Evolutionary conservation across 2,329 filamentous ascomycete species (phyloP).

Genomic region (Hymenoscyphus scutula): DNA sequence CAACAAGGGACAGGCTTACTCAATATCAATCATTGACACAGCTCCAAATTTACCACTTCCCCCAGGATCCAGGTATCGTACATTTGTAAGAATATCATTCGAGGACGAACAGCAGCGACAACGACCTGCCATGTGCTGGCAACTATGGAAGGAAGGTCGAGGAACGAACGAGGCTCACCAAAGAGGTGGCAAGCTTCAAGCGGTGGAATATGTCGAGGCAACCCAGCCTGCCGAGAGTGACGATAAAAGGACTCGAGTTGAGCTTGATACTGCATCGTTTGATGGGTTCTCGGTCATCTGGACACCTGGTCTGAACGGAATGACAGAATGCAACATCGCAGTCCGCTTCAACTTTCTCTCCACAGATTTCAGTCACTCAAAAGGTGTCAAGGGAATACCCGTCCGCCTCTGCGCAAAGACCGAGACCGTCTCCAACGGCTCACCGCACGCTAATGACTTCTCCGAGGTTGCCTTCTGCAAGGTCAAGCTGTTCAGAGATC

Average conservation of each 20-base stretch:
- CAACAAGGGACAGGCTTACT: slow-evolving; percentile 96
- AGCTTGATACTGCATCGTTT: slow-evolving; percentile 76
- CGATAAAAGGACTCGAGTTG: slow-evolving; percentile 65
- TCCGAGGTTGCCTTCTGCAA: slow-evolving; percentile 91
- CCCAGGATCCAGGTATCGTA: slow-evolving; percentile 73
- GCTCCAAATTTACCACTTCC: slow-evolving; percentile 56
- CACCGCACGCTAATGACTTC: slow-evolving; percentile 46
- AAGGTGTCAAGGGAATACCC: slow-evolving; percentile 96
- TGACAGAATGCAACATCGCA: slow-evolving; percentile 77
- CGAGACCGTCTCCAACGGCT: slow-evolving; percentile 57
- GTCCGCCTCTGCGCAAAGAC: slow-evolving; percentile 93
- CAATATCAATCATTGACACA: slow-evolving; percentile 79
- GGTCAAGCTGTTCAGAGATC: slow-evolving; percentile 94
- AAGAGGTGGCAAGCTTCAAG: slow-evolving; percentile 85
- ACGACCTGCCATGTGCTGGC: slow-evolving; percentile 81
- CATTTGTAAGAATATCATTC: slow-evolving; percentile 92
- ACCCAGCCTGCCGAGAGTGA: slow-evolving; percentile 58
- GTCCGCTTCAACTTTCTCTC: slow-evolving; percentile 98
- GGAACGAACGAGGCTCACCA: slow-evolving; percentile 96
- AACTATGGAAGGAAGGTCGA: slow-evolving; percentile 91
- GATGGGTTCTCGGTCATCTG: slow-evolving; percentile 92
- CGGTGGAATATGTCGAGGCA: slow-evolving; percentile 85
- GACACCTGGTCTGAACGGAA: slow-evolving; percentile 69
- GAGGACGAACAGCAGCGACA: slow-evolving; percentile 92
- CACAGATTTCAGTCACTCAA: slow-evolving; percentile 97